Evolutionary conservation across 2,329 filamentous ascomycete genomes (phyloP).

Genomic region (Fusarium dimerum): DNA sequence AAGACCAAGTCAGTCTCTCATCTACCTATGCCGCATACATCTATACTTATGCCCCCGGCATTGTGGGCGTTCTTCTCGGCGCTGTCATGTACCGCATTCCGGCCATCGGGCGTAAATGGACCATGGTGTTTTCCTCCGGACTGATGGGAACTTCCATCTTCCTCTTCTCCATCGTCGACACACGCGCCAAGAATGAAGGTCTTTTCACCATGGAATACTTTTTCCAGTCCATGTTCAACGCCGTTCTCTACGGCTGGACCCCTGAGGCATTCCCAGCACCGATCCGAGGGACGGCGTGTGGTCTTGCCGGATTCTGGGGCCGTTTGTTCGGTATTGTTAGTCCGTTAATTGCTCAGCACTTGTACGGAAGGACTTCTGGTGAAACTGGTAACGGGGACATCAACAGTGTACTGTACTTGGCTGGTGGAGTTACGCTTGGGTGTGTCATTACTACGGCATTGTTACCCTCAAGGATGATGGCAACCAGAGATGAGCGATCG

Average conservation of each 20-base stretch:
- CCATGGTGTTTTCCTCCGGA: constrained; percentile 44
- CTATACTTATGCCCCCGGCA: constrained; percentile 54
- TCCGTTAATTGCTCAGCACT: constrained; percentile 53
- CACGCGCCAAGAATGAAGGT: constrained; percentile 37
- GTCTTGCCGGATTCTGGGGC: constrained; percentile 60
- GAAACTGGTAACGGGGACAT: constrained; percentile 36
- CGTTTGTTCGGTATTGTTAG: constrained; percentile 59
- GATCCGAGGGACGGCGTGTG: constrained; percentile 56
- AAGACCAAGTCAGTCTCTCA: constrained; percentile 42
- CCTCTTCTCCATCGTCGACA: constrained; percentile 44
- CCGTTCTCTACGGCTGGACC: constrained; percentile 46
- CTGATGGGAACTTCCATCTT: constrained; percentile 49
- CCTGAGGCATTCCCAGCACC: constrained; percentile 60
- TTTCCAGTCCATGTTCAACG: constrained; percentile 44
- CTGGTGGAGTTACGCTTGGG: constrained; percentile 54
- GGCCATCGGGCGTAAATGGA: constrained; percentile 44
- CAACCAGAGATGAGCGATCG: constrained; percentile 33
- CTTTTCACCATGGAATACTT: constrained; percentile 47
- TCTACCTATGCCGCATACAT: constrained; percentile 55
- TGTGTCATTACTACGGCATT: constrained; percentile 53
- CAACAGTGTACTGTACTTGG: constrained; percentile 56
- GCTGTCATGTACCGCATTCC: constrained; percentile 42
- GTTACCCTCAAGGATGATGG: constrained; percentile 43
- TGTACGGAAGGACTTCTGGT: constrained; percentile 35
- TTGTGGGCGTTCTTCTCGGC: constrained; percentile 51